Evolutionary conservation across 768 basidiomycete genomes (phyloP), one percentile per base, ranked within the genome.

Genomic region (Lyophyllum decastes): DNA sequence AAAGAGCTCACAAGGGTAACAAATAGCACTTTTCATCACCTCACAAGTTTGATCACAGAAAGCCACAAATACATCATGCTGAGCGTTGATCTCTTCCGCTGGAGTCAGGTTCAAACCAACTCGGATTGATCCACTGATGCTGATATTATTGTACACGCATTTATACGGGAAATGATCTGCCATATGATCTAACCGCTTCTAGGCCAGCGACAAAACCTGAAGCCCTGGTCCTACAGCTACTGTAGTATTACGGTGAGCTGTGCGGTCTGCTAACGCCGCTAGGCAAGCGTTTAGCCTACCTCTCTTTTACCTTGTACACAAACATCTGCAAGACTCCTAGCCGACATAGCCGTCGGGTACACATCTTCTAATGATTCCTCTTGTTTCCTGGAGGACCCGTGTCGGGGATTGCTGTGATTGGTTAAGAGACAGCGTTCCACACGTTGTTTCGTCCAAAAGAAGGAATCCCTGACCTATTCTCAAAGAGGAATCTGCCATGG

Each of bases 61-160:
- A 53, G 40, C 44, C 40, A 54, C 53, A 54, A 61, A 41, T 52
- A 54, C 54, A 60, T 62, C 57, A 54, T 49, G 41, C n/a, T 43
- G 22, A 50, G 33, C 38, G 54, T 52, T 30, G 46, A 43, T 57
- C 53, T 58, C 54, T 40, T 41, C 17, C 26, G 22, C 44, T 41
- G 12, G 40, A 34, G n/a, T 54, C 52, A 52, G 54, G 54, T 38
- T 48, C 38, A 49, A 43, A 52, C 54, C 49, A 33, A 43, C 49
- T 66, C 62, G 61, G 64, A 48, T 56, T 65, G 61, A 62, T 64
- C 60, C 61, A 41, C 46, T 60, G 55, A 58, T 63, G 35, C 49
- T 26, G 40, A 30, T 30, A 5, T 10, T 10, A 30, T 16, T 17
- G 2, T 44, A 46, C 12, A 46, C 12, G 45, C 22, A 46, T 38